phyloP scores from a whole-genome alignment of 805 yeast species.

The Saccharomycopsis oosterbeekiorum region DNA sequence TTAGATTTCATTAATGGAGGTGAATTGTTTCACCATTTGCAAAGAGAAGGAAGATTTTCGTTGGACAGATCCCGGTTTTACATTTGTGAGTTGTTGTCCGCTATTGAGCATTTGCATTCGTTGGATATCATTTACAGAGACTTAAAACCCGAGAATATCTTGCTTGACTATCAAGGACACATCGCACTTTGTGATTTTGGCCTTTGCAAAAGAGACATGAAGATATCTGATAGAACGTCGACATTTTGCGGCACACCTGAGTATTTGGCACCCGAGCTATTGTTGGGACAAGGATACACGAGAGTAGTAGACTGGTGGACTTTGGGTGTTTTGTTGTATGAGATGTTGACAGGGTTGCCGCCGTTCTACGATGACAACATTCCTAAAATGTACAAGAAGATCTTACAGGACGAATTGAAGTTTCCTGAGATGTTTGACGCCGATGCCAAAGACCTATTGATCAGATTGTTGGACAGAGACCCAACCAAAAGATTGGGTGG shows the following conservation, averaged over 20 bases:
- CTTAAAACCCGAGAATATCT: slow-evolving; percentile 90
- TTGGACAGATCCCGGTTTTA: slow-evolving; percentile 86
- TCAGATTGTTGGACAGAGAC: slow-evolving; percentile 49
- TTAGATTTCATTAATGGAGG: slow-evolving; percentile 95
- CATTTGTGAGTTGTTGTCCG: slow-evolving; percentile 87
- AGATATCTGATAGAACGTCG: slow-evolving; percentile 72
- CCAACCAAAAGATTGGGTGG: slow-evolving; percentile 64
- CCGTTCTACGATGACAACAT: slow-evolving; percentile 95
- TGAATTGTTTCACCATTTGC: slow-evolving; percentile 88
- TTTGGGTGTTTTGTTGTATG: slow-evolving; percentile 83
- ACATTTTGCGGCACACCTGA: slow-evolving; percentile 99
- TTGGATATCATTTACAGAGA: slow-evolving; percentile 92
- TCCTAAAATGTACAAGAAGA: slow-evolving; percentile 88
- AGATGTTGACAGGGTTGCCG: slow-evolving; percentile 94
- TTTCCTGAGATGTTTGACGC: slow-evolving; percentile 83
- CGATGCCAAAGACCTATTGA: slow-evolving; percentile 67
- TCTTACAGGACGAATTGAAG: slow-evolving; percentile 75
- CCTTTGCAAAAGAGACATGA: slow-evolving; percentile 91
- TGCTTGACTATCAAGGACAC: slow-evolving; percentile 93
- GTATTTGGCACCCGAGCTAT: slow-evolving; percentile 89
- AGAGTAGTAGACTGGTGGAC: slow-evolving; percentile 99
- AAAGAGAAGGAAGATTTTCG: slow-evolving; percentile 70
- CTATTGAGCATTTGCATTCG: slow-evolving; percentile 84
- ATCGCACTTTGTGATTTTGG: slow-evolving; percentile 98
- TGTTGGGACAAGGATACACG: slow-evolving; percentile 88